Conservation (phyloP, 352 stramenopile species). For the Pythium sp. region DNA sequence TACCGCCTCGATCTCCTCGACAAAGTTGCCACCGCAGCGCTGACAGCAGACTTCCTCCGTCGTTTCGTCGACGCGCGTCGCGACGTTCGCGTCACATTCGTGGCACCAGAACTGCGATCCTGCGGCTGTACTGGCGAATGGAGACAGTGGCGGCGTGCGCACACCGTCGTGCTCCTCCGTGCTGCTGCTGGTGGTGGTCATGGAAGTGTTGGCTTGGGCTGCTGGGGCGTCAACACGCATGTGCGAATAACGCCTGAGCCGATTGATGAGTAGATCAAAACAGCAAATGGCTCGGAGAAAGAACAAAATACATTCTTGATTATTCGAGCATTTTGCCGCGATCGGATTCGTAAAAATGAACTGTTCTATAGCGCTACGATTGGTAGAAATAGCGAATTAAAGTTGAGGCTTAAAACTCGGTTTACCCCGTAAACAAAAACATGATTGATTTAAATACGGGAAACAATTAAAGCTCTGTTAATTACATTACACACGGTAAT, state of each 20-base stretch:
- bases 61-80: slow-evolving; percentile 51
- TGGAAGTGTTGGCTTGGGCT: neutral
- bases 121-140: neutral
- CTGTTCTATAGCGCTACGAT: neutral
- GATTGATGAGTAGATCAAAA: neutral
- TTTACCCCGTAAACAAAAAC: too few species aligned
- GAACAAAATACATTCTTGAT: neutral
- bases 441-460: too few species aligned
- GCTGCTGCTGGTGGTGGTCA: neutral
- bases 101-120: slow-evolving; percentile 78
- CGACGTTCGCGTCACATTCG: slow-evolving; percentile 58
- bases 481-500: too few species aligned
- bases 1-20: slow-evolving; percentile 82
- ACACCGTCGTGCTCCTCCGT: slow-evolving; percentile 5
- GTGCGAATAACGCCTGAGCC: neutral
- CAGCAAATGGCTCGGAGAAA: neutral
- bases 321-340: neutral
- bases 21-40: slow-evolving; percentile 75
- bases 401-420: neutral
- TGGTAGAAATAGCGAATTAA: neutral
- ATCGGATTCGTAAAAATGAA: neutral
- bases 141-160: slow-evolving; percentile 17
- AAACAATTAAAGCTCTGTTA: too few species aligned
- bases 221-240: neutral
- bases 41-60: slow-evolving; percentile 72